These are phyloP conservation scores for Domatiomyces globalis DNA, from an alignment of 2,329 filamentous ascomycete species.

Conservation along the genomic window DNA sequence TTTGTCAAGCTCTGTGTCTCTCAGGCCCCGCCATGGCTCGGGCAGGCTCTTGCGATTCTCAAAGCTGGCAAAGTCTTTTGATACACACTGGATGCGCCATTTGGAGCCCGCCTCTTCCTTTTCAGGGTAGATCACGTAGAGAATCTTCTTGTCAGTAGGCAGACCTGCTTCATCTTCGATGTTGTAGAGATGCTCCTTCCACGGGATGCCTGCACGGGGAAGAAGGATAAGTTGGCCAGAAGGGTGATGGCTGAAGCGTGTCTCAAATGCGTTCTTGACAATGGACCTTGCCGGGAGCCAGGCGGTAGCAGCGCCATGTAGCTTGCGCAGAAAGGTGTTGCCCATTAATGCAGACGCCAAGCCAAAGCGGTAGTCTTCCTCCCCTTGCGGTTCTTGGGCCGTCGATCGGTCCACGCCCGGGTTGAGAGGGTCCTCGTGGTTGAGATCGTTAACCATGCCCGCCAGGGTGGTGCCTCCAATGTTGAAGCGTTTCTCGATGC, in stretches of 20 bases:
- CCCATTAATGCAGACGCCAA: slow-evolving; percentile 71
- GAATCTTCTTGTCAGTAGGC: slow-evolving; percentile 41
- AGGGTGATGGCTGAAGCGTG: slow-evolving; percentile 53
- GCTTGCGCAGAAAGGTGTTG: slow-evolving; percentile 68
- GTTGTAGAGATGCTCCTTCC: slow-evolving; percentile 91
- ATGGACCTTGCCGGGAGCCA: slow-evolving; percentile 81
- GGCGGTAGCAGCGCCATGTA: slow-evolving; percentile 57
- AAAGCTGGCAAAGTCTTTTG: slow-evolving; percentile 70
- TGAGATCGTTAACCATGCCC: slow-evolving; percentile 66
- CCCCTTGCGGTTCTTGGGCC: slow-evolving; percentile 47
- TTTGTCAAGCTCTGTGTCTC: slow-evolving; percentile 70
- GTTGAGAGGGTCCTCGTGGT: slow-evolving; percentile 44
- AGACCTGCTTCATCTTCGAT: slow-evolving; percentile 52
- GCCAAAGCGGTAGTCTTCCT: slow-evolving; percentile 69
- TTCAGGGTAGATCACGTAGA: slow-evolving; percentile 89
- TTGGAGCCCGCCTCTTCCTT: slow-evolving; percentile 59
- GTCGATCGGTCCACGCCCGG: slow-evolving; percentile 32
- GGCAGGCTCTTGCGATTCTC: slow-evolving; percentile 82
- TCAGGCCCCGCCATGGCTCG: slow-evolving; percentile 78
- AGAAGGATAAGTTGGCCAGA: slow-evolving; percentile 72
- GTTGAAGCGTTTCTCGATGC: slow-evolving; percentile 68
- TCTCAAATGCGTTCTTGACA: slow-evolving; percentile 61
- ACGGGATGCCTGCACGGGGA: slow-evolving; percentile 62
- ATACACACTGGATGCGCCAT: slow-evolving; percentile 92
- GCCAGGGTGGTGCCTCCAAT: slow-evolving; percentile 72